Evolutionary conservation across 305 asterid species (phyloP).

Genomic region (Fraxinus ornus): DNA sequence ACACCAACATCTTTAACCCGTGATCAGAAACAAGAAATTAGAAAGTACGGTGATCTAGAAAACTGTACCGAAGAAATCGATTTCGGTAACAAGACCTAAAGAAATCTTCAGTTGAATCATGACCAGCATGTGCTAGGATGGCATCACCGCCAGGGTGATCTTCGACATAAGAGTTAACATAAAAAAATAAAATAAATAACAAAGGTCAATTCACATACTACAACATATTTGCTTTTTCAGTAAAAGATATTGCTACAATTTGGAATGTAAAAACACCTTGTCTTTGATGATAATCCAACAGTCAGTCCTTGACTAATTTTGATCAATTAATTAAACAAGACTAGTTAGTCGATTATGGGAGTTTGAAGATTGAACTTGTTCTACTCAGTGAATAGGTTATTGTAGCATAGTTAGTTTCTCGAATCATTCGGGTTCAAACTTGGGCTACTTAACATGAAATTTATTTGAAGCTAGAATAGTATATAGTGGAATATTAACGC

Average conservation of each 20-base stretch:
- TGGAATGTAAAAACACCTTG: conserved; percentile 46
- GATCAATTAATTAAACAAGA: too few relatives aligned
- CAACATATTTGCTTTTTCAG: neutral
- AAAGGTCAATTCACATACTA: neutral
- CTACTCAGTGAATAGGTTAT: too few relatives aligned
- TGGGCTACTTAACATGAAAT: too few relatives aligned
- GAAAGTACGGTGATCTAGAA: neutral
- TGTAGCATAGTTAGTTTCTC: too few relatives aligned
- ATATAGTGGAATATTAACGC: too few relatives aligned
- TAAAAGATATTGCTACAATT: neutral
- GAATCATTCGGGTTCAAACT: too few relatives aligned
- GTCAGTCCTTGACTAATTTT: conserved; percentile 41
- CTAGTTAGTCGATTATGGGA: too few relatives aligned
- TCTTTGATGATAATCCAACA: conserved; percentile 96
- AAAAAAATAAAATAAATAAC: too few relatives aligned
- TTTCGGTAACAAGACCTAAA: conserved; percentile 35
- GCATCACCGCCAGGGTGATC: conserved; percentile 99
- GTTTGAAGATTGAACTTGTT: too few relatives aligned
- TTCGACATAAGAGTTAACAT: conserved; percentile 85
- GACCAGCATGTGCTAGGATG: conserved; percentile 83
- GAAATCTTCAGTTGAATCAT: conserved; percentile 86
- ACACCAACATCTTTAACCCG: neutral
- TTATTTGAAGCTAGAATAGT: too few relatives aligned
- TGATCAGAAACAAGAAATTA: neutral
- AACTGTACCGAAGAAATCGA: neutral